These are phyloP conservation scores for Mortierella claussenii DNA, from an alignment of 192 early-diverging fungal species.

Conservation along the genomic window DNA sequence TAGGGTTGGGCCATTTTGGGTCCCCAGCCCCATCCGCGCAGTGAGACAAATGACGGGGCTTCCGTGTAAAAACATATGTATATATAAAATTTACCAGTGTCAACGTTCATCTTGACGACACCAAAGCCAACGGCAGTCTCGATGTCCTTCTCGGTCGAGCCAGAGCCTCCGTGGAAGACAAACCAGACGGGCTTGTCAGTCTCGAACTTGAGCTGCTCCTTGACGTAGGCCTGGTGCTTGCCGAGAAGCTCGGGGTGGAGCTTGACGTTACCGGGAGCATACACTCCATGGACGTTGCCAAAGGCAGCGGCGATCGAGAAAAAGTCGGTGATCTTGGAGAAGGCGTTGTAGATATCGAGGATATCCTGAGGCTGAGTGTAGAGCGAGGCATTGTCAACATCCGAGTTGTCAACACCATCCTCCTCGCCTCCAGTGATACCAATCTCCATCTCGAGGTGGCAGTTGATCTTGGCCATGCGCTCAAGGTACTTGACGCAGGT, in stretches of 20 bases:
- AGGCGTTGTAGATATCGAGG: constrained; percentile 92
- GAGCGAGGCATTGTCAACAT: constrained; percentile 88
- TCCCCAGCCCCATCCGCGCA: no score
- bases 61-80: no score
- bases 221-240: constrained; percentile 88
- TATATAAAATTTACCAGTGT: constrained; percentile 66
- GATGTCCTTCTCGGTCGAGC: constrained; percentile 84
- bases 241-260: constrained; percentile 92
- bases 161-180: constrained; percentile 99
- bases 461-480: constrained; percentile 90
- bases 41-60: no score
- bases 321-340: constrained; percentile 84
- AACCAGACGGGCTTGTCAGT: constrained; percentile 89
- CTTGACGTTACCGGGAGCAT: constrained; percentile 96
- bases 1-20: no score
- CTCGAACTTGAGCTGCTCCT: constrained; percentile 68
- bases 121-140: constrained; percentile 81
- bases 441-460: constrained; percentile 97
- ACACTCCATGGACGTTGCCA: constrained; percentile 96
- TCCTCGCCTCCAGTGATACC: constrained; percentile 99
- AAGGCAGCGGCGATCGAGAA: constrained; percentile 98
- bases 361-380: constrained; percentile 98
- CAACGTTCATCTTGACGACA: constrained; percentile 99
- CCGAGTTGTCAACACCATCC: constrained; percentile 97
- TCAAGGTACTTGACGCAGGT: constrained; percentile 91